Conservation (phyloP, 2,329 filamentous ascomycete genomes). For the Penicillium sumatraense region DNA sequence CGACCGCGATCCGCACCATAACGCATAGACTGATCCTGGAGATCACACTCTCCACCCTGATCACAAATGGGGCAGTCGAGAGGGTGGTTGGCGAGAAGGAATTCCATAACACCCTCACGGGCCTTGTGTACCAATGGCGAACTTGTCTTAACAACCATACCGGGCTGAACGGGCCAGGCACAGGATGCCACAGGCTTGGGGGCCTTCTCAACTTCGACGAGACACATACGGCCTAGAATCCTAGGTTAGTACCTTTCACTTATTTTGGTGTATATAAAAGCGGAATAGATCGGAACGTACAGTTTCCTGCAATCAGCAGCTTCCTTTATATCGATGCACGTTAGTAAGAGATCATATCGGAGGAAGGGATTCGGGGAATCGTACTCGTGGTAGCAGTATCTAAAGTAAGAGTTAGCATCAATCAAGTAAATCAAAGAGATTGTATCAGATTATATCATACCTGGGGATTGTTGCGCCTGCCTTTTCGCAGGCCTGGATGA, state of each 20-base stretch:
- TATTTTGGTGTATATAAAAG: neutral
- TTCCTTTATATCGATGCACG: conserved; percentile 62
- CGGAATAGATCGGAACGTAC: conserved; percentile 46
- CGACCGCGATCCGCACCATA: conserved; percentile 95
- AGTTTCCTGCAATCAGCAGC: conserved; percentile 98
- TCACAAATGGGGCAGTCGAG: conserved; percentile 98
- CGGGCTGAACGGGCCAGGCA: conserved; percentile 97
- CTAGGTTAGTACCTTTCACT: neutral
- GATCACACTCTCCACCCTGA: conserved; percentile 97
- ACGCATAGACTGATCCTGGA: conserved; percentile 99
- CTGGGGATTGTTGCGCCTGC: conserved; percentile 87
- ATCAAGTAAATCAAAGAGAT: conserved; percentile 33
- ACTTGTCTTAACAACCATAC: conserved; percentile 99
- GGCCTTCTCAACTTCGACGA: conserved; percentile 95
- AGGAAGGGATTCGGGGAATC: conserved; percentile 36
- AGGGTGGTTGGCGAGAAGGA: conserved; percentile 93
- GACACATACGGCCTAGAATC: conserved; percentile 77
- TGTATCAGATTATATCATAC: conserved; percentile 50
- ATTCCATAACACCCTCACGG: conserved; percentile 98
- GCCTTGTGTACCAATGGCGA: conserved; percentile 96
- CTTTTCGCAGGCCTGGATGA: conserved; percentile 99
- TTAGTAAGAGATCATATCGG: conserved; percentile 28
- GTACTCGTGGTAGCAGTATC: conserved; percentile 99
- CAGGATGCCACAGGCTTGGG: conserved; percentile 98
- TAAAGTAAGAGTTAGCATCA: conserved; percentile 47